Base-by-base conservation (phyloP, 495 filamentous ascomycete genomes). In the Penicillium silybi region DNA sequence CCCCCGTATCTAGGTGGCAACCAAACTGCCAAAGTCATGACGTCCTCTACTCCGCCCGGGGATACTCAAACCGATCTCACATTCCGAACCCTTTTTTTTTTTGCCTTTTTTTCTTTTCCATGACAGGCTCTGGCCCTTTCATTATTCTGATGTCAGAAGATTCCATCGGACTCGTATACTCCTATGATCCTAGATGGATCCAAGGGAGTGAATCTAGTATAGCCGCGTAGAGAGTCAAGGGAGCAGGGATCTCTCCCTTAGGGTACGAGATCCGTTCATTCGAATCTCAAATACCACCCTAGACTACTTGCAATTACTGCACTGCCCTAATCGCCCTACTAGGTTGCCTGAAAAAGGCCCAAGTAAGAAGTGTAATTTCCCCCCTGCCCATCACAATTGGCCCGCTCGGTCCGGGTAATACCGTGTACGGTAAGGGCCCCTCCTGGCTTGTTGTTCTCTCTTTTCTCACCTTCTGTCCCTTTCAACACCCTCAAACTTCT, bases 401-500 rank as follows among this genome's bases (percentile, higher is more conserved):
- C 44, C 17, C 34, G 11, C 35, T 26, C 32, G 25, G 23, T 15
- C 38, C 37, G 41, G 46, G 51, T 54, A 50, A 50, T 52, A 53
- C 53, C 40, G 46, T 17, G 37, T 54, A 53, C 20, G 34, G 37
- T 44, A 41, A 54, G 38, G 17, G 17, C 51, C 58, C 54, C 59
- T 58, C 54, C 57, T 54, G 46, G 40, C 25, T 54, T 63, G 44
- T 62, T 56, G 50, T 57, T 59, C 44, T 58, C 37, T 19, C 37
- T 18, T 18, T 9, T 39, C 37, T 19, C 37, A 8, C 37, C 18
- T 18, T 39, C 37, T 10, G 37, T 19, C 37, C 42, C 39, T 52
- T 62, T 72, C 70, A 46, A 69, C 70, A 44, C 25, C n/a, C n/a
- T n/a, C n/a, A n/a, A n/a, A n/a, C n/a, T n/a, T 26, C 51, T 56